Base-by-base conservation (phyloP, 768 basidiomycete genomes). In the Gymnopilus dilepis region DNA sequence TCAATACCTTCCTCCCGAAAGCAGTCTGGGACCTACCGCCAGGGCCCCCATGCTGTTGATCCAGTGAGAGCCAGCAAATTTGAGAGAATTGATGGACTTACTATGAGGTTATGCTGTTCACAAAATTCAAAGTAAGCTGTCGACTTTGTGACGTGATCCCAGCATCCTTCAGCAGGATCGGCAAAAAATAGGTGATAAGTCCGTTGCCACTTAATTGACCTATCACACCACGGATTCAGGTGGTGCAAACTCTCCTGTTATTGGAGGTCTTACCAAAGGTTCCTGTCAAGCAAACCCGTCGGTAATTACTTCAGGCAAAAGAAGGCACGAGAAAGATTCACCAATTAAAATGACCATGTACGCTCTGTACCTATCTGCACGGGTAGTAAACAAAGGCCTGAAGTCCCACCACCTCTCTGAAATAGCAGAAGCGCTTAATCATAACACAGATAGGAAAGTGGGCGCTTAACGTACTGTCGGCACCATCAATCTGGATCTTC, bases 331-430 rank as follows among this genome's bases (percentile, higher is more conserved):
- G 12, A 31, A 51, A 22, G 1, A 61, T 69, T 37, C 58, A 78
- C 81, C 82, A 48, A 84, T 82, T 38, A 85, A 71, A 56, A 83
- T 79, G 50, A 82, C 80, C 78, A 85, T 81, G 56, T 78, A 79
- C 22, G 80, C 76, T 21, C 83, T 74, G 68, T 82, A 81, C 53
- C 83, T 73, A 68, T 81, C 78, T 8, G 77, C 78, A 7, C 72
- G 71, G 34, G 77, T 82, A 41, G 72, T 75, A 73, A 86, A 84
- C 22, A 85, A 69, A 11, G 80, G 78, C 40, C 81, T 71, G 74
- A 83, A 85, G 67, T 85, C 84, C 84, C 84, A 86, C 78, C 79
- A 85, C 31, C 70, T 69, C 62, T 82, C 81, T 80, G 33, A 22
- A 37, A 6, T 40, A 12, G 17, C 31, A 21, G 6, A 21, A 45